A percentile compares a stretch with the other conserved stretches of the same genome.
Conservation (phyloP, 2,329 filamentous ascomycete genomes). For the Colletotrichum filicis region DNA sequence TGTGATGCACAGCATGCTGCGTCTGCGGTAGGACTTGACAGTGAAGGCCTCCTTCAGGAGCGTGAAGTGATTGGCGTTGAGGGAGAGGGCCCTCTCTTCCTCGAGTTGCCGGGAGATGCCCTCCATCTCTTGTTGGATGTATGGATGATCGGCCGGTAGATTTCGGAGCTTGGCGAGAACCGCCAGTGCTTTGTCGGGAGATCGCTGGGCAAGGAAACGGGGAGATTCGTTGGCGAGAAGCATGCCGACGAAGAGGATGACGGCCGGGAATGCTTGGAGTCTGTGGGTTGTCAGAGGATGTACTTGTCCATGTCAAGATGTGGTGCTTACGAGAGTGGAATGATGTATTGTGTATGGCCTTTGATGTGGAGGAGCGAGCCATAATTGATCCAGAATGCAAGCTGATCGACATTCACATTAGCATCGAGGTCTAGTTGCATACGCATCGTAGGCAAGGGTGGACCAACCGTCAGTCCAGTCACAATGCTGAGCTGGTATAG, state of each 20-base stretch:
- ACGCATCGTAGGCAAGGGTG: no score
- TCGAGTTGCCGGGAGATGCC: constrained; percentile 44
- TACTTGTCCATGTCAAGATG: no score
- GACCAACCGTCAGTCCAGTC: constrained; percentile 41
- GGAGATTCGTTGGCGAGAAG: constrained; percentile 52
- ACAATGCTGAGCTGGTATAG: constrained; percentile 63
- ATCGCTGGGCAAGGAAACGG: constrained; percentile 46
- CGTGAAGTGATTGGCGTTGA: constrained; percentile 35
- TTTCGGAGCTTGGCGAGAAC: constrained; percentile 52
- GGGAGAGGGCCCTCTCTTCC: constrained; percentile 57
- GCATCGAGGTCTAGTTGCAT: no score
- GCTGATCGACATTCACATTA: constrained; percentile 52
- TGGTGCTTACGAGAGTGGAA: constrained; percentile 48
- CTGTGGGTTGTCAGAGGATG: no score
- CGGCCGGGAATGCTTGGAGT: constrained; percentile 52
- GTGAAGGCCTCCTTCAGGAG: constrained; percentile 30
- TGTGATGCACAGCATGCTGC: constrained; percentile 20
- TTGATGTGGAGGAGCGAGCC: constrained; percentile 41
- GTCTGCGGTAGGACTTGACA: constrained; percentile 31
- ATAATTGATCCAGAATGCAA: constrained; percentile 48
- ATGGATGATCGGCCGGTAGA: constrained; percentile 45
- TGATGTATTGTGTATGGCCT: constrained; percentile 32
- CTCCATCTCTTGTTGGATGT: background rate
- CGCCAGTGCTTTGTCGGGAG: constrained; percentile 49
- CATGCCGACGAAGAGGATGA: constrained; percentile 48